Evolutionary conservation across 306 rosid species (phyloP).

Genomic region (Vachellia collinsii): DNA sequence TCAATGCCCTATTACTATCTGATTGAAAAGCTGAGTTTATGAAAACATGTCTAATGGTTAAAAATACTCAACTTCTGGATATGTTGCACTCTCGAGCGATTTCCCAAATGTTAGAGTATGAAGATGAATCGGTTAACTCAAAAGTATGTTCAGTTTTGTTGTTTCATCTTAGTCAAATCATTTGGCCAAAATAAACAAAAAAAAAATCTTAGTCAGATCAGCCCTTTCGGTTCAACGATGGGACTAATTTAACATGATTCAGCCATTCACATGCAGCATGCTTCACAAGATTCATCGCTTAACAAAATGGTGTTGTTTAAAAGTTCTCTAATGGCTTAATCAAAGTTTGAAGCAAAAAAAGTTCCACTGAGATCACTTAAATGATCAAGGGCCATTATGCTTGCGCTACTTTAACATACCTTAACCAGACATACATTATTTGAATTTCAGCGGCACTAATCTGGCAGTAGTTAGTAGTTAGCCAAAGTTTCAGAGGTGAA

Average conservation of each 20-base stretch:
- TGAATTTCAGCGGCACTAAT: neutral
- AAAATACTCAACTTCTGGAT: neutral
- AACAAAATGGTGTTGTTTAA: neutral
- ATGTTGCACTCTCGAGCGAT: neutral
- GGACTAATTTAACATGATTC: neutral
- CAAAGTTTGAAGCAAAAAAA: neutral
- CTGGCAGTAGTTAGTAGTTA: neutral
- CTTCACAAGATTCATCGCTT: neutral
- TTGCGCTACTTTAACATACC: neutral
- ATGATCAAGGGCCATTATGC: neutral
- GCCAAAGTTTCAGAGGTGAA: neutral
- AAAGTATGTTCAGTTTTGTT: neutral
- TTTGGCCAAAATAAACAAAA: too few relatives aligned
- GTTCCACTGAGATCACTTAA: neutral
- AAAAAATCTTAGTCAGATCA: neutral
- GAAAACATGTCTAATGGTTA: neutral
- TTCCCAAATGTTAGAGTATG: neutral
- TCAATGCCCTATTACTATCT: too few relatives aligned
- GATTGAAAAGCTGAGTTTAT: neutral
- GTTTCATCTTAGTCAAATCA: neutral
- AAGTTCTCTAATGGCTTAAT: neutral
- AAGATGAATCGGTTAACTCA: neutral
- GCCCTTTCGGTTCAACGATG: neutral
- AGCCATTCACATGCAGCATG: neutral
- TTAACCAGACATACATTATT: neutral